Conservation (phyloP, 163 green algal genomes). For the Scenedesmus sp. region DNA sequence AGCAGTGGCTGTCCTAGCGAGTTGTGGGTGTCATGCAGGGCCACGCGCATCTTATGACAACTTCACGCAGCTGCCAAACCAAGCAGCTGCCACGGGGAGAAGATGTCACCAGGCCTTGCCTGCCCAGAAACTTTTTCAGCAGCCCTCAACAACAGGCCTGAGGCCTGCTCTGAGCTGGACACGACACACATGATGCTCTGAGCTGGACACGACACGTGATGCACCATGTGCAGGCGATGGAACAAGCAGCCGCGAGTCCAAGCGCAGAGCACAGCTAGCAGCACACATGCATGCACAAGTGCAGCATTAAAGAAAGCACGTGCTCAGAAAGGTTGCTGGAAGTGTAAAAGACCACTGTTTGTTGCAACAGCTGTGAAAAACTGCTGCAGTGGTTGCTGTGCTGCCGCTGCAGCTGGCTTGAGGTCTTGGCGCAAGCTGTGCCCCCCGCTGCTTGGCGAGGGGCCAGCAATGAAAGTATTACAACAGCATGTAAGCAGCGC, state of each 20-base stretch:
- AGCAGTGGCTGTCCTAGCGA: background rate
- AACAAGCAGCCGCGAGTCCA: background rate
- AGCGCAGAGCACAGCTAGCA: background rate
- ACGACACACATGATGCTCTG: too few species aligned
- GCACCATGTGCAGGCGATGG: background rate
- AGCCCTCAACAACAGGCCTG: background rate
- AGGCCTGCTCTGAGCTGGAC: background rate
- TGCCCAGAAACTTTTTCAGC: background rate
- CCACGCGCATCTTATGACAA: background rate
- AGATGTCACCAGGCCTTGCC: background rate
- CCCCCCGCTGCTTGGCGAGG: background rate
- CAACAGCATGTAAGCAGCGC: background rate
- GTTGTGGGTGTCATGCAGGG: background rate
- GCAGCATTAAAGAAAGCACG: background rate
- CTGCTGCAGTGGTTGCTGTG: background rate
- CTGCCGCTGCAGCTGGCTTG: background rate
- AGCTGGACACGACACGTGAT: too few species aligned
- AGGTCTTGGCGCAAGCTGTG: background rate
- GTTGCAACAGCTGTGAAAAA: background rate
- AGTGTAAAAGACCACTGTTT: background rate
- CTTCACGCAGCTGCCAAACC: background rate
- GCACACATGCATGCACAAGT: background rate
- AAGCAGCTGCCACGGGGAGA: background rate
- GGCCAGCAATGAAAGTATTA: background rate
- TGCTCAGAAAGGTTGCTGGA: background rate